Base-by-base conservation (phyloP, 768 basidiomycete species). In the Steccherinum ochraceum region DNA sequence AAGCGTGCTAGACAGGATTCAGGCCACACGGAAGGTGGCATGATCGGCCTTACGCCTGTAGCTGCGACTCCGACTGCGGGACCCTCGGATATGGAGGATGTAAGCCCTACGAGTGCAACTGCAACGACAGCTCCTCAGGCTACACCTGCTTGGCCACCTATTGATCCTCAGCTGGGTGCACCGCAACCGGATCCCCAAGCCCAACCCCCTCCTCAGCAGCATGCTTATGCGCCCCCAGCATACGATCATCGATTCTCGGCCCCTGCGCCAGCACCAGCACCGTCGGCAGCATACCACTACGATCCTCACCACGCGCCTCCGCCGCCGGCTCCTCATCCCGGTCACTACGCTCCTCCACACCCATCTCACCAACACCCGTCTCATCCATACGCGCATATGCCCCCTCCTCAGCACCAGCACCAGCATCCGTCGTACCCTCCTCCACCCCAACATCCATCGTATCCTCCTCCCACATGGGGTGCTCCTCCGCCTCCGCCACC, bases 91-190 rank as follows among this genome's bases (percentile, higher is more conserved):
- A 52, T 54, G 24, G 53, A 40, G 12, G 57, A 51, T 5, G 43
- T 46, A 25, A 48, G 52, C 24, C 40, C 45, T 24, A 49, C 35
- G 23, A 40, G 13, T 30, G 39, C 46, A 35, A 35, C 7, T 16
- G n/a, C n/a, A 52, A 25, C 24, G 48, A 56, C 21, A 42, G 54
- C 3, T 52, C 55, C 4, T 51, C 59, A 3, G 48, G 40, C 44
- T 23, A 19, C 40, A 30, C 26, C 44, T 27, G 50, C 45, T 12
- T 61, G 60, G 60, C 48, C 50, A 11, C 24, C 52, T 13, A 57
- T 68, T 3, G 69, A 70, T 46, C 67, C 72, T 20, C 50, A 61
- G 10, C 48, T 69, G 42, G 66, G 65, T 7, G 53, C 52, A 16
- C 54, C 59, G 10, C 10, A 35, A 35, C 7, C 10, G 10, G 10